Evolutionary conservation across 352 stramenopile genomes (phyloP).

Genomic region (Globisporangium barbulae): DNA sequence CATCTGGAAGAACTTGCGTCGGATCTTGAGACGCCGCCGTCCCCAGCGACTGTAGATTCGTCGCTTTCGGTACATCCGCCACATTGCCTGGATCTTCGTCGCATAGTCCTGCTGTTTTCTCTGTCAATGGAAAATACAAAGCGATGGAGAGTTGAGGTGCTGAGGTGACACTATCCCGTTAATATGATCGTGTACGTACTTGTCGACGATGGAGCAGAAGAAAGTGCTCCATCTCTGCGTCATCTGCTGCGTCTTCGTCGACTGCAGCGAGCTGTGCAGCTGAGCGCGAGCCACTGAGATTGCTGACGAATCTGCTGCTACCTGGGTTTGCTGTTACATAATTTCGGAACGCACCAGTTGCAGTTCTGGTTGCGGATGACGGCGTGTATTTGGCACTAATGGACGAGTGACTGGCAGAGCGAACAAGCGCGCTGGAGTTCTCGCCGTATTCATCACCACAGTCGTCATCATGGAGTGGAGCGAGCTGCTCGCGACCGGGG

Average conservation of each 20-base stretch:
- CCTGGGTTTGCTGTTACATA: slow-evolving; percentile 1
- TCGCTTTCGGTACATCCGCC: slow-evolving; percentile 43
- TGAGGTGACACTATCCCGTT: background rate
- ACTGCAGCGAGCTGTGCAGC: slow-evolving; percentile 6
- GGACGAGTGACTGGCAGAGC: slow-evolving; percentile 9
- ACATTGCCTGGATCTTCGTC: slow-evolving; percentile 45
- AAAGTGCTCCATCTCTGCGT: slow-evolving; percentile 30
- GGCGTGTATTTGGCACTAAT: background rate
- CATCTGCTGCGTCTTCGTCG: slow-evolving; percentile 19
- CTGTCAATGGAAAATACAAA: slow-evolving; percentile 8
- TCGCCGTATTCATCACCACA: background rate
- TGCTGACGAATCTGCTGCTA: slow-evolving; percentile 14
- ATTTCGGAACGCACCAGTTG: background rate
- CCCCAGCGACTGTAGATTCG: slow-evolving; percentile 48
- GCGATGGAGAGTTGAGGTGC: background rate
- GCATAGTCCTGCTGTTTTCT: slow-evolving; percentile 27
- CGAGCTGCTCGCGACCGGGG: slow-evolving; percentile 16
- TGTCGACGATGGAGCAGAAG: slow-evolving; percentile 20
- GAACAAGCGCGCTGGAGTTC: background rate
- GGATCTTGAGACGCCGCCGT: slow-evolving; percentile 22
- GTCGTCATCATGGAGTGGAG: slow-evolving; percentile 4
- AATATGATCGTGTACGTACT: slow-evolving; percentile 20
- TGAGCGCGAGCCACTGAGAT: slow-evolving; percentile 13
- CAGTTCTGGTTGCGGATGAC: background rate
- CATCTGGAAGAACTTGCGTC: slow-evolving; percentile 38